Conservation (phyloP, 257 asterid genomes). For the Striga asiatica region DNA sequence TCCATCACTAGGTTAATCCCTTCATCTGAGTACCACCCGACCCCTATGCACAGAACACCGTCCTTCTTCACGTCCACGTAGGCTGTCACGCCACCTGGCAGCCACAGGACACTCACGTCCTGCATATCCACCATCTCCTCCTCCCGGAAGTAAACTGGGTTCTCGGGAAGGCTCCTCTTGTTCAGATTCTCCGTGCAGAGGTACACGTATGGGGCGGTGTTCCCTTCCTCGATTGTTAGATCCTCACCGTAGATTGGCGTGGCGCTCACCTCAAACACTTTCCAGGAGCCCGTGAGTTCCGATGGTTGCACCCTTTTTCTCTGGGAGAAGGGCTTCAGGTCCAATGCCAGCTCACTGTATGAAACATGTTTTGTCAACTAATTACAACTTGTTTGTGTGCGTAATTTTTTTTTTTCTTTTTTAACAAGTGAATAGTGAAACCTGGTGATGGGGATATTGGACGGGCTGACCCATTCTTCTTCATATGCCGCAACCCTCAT, state of each 20-base stretch:
- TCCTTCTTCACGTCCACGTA: conserved; percentile 87
- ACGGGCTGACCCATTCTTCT: conserved; percentile 90
- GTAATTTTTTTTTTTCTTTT: too few relatives aligned
- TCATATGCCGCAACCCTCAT: conserved; percentile 93
- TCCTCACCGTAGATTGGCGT: conserved; percentile 70
- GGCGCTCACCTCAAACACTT: conserved; percentile 93
- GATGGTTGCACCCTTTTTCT: conserved; percentile 85
- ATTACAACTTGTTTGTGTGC: too few relatives aligned
- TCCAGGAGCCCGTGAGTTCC: conserved; percentile 87
- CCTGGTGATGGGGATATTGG: conserved; percentile 72
- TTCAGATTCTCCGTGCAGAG: conserved; percentile 81
- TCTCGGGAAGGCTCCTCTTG: conserved; percentile 74
- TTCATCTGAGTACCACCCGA: conserved; percentile 95
- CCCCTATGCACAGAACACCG: conserved; percentile 78
- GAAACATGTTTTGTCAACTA: background rate
- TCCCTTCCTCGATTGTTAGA: conserved; percentile 25
- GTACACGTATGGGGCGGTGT: conserved; percentile 44
- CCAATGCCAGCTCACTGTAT: conserved; percentile 59
- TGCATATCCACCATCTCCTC: conserved; percentile 89
- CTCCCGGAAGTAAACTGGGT: conserved; percentile 57
- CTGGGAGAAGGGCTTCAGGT: conserved; percentile 77
- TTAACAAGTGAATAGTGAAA: conserved; percentile 18
- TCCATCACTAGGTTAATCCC: conserved; percentile 95
- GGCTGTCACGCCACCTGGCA: conserved; percentile 92
- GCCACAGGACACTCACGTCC: conserved; percentile 76